Conservation (phyloP, 176 grass and related monocot genomes). For the Aegilops speltoides region DNA sequence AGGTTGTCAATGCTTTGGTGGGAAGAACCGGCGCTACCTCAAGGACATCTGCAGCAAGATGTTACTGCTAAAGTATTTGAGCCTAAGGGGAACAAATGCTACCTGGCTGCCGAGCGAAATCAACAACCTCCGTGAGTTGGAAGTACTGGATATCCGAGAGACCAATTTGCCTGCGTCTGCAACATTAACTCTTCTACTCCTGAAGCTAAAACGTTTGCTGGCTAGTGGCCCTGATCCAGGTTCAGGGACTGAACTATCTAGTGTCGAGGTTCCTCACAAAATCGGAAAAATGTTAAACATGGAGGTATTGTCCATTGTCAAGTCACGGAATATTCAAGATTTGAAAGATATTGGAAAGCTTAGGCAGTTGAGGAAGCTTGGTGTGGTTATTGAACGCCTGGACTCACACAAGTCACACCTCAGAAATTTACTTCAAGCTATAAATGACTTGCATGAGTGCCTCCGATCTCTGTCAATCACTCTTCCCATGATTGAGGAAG, state of each 20-base stretch:
- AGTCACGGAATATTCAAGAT: neutral
- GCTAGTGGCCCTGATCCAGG: too few relatives aligned
- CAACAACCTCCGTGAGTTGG: constrained; percentile 17
- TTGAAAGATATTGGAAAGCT: neutral
- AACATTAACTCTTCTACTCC: neutral
- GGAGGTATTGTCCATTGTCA: constrained; percentile 10
- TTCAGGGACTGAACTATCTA: neutral
- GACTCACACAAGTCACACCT: neutral
- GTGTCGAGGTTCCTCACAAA: neutral
- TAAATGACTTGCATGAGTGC: neutral
- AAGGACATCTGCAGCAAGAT: constrained; percentile 2
- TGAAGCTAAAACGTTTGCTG: neutral
- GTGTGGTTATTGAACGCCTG: neutral
- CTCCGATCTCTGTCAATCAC: neutral
- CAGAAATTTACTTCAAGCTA: neutral
- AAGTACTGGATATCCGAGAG: constrained; percentile 28
- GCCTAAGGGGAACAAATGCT: neutral
- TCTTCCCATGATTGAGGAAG: neutral
- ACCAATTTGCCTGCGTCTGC: neutral
- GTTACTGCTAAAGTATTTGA: constrained; percentile 18
- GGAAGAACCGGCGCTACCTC: neutral
- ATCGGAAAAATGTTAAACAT: neutral
- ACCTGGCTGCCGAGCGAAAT: constrained; percentile 1
- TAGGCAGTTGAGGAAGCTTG: neutral
- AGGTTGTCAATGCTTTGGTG: too few relatives aligned